Evolutionary conservation across 805 yeast species (phyloP), one percentile per base, ranked within the genome.

Genomic region (Lachancea kluyveri): DNA sequence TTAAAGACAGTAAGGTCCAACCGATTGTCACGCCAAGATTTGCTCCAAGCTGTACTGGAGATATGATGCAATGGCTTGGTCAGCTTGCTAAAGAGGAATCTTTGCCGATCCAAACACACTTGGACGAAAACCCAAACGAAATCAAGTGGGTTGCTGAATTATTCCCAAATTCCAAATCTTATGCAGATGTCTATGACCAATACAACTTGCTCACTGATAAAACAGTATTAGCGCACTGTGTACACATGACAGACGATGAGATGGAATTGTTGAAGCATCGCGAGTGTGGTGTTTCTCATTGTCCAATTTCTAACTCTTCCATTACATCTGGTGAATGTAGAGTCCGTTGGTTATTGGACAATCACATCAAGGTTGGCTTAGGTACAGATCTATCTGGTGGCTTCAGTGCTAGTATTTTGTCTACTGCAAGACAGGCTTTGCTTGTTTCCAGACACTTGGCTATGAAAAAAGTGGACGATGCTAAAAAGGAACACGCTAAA

Each of bases 11-110:
- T 12, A 45, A 64, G 3, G 69, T 90, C 10, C 62, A 69, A 30
- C 95, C 97, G 0, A 77, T 88, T 9, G 44, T 90, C 8, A 90
- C 97, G 2, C 97, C 98, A 6, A 64, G 98, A 36, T 90, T 90
- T 63, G 97, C 97, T 0, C 95, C 95, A 2, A 73, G 83, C 12
- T 90, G 96, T 51, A 67, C 85, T 3, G 60, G 72, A 15, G 70
- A 73, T 30, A 62, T 85, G 22, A 60, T 90, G 62, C 49, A 50
- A 6, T 67, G 74, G 66, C 64, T 88, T 33, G 94, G 94, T 3
- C 56, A 67, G 5, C 52, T 81, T 16, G 65, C 77, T n/a, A 45
- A 57, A 15, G 45, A 63, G 5, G 49, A 65, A 19, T 52, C 70
- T 21, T 60, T 82, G 21, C 90, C 84, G 15, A 72, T 84, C 23